phyloP scores from a whole-genome alignment of 345 rosid species.

The Brassica juncea region DNA sequence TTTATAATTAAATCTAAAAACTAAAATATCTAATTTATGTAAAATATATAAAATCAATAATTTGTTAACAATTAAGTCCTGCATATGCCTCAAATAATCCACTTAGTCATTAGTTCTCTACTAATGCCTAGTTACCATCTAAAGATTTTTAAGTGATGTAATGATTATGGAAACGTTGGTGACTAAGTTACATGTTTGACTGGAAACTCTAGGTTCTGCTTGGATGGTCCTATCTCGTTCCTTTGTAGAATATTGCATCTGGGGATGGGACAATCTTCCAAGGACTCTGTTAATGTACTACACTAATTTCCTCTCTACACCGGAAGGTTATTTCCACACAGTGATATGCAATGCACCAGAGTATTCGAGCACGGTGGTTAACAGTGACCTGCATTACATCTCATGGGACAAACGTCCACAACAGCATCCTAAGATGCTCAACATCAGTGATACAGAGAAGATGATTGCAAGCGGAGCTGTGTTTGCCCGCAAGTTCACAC shows the following conservation, averaged over 20 bases:
- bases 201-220: slow-evolving; percentile 42
- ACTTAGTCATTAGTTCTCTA: no score
- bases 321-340: slow-evolving; percentile 55
- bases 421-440: slow-evolving; percentile 40
- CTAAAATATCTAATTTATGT: no score
- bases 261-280: slow-evolving; percentile 45
- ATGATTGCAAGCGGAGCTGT: slow-evolving; percentile 41
- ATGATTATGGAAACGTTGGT: no score
- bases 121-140: no score
- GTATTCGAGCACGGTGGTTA: slow-evolving; percentile 36
- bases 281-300: slow-evolving; percentile 37
- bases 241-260: slow-evolving; percentile 37
- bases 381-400: slow-evolving; percentile 43
- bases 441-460: slow-evolving; percentile 27
- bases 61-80: no score
- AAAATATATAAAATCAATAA: no score
- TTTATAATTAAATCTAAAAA: no score
- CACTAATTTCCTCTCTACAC: slow-evolving; percentile 52
- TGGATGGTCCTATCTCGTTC: slow-evolving; percentile 43
- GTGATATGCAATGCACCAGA: slow-evolving; percentile 51
- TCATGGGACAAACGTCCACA: slow-evolving; percentile 42
- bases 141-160: background rate
- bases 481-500: slow-evolving; percentile 41
- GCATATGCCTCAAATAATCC: no score
- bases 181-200: background rate